Evolutionary conservation across 768 basidiomycete species (phyloP).

Genomic region (Lanmaoa pseudosensibilis): DNA sequence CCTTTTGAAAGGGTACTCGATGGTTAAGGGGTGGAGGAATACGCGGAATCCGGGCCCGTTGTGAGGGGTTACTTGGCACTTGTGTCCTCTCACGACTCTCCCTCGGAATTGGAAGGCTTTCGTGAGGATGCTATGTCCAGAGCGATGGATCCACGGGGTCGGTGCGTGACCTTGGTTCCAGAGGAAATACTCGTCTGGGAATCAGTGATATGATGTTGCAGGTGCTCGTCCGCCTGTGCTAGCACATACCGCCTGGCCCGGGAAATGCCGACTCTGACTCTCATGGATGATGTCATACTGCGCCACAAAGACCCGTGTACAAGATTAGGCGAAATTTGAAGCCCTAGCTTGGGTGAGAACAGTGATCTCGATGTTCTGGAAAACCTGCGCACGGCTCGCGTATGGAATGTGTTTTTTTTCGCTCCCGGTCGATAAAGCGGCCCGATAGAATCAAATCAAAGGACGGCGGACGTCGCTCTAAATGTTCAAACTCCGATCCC

Average conservation of each 20-base stretch:
- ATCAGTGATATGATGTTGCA: too few species aligned
- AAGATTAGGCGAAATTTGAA: too few species aligned
- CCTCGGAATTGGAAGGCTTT: neutral
- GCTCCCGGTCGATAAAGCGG: neutral
- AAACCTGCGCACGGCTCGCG: too few species aligned
- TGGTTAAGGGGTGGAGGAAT: neutral
- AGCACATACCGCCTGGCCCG: too few species aligned
- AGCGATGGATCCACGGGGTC: neutral
- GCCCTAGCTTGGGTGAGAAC: too few species aligned
- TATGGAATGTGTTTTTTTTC: too few species aligned
- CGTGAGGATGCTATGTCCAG: neutral
- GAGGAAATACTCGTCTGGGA: neutral
- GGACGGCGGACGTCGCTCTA: too few species aligned
- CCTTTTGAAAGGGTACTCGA: neutral
- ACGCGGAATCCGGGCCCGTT: neutral
- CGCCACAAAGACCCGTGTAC: too few species aligned
- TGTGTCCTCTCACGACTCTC: neutral
- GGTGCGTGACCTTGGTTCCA: neutral
- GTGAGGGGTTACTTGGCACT: neutral
- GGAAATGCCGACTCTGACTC: too few species aligned
- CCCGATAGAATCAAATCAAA: neutral
- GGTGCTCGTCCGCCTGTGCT: too few species aligned
- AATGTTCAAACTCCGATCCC: conserved; percentile 23
- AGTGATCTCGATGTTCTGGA: too few species aligned
- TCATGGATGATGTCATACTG: too few species aligned